phyloP scores from a whole-genome alignment of 441 rosid genomes.

The Geranium incanum region DNA sequence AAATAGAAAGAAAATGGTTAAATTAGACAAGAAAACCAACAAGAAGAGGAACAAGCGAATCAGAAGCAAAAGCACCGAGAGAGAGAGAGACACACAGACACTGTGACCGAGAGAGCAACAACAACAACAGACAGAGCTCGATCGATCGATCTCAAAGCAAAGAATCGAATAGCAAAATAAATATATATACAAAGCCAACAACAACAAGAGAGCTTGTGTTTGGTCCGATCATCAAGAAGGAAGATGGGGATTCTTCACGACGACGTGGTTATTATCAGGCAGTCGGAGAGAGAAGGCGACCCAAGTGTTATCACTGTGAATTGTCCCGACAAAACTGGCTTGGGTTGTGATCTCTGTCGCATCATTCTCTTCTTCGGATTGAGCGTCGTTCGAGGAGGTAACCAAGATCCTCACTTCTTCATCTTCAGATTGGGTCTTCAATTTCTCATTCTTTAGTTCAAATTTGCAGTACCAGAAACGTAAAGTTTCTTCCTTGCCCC shows the following conservation, averaged over 20 bases:
- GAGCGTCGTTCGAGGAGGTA: slow-evolving; percentile 82
- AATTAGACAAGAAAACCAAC: not conserved
- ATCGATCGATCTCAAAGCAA: not conserved
- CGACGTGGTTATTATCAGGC: slow-evolving; percentile 69
- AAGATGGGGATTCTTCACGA: slow-evolving; percentile 69
- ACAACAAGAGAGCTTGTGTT: no score
- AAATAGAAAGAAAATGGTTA: no score
- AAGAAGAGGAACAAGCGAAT: not conserved
- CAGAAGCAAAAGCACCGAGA: not conserved
- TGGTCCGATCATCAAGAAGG: no score
- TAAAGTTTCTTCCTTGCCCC: not conserved
- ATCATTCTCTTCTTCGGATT: slow-evolving; percentile 85
- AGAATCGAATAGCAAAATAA: not conserved
- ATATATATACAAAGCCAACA: no score
- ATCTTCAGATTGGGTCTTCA: not conserved
- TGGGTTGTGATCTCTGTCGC: slow-evolving; percentile 87
- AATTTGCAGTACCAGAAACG: not conserved
- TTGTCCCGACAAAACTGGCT: slow-evolving; percentile 93
- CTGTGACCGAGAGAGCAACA: no score
- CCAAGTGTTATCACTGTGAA: slow-evolving; percentile 67
- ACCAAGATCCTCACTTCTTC: not conserved
- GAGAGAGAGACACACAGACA: not conserved
- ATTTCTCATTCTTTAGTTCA: not conserved
- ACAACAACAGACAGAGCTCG: no score
- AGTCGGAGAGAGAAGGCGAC: slow-evolving; percentile 65